Conservation (phyloP, 78 protist species). For the Dictyostelium purpureum region DNA sequence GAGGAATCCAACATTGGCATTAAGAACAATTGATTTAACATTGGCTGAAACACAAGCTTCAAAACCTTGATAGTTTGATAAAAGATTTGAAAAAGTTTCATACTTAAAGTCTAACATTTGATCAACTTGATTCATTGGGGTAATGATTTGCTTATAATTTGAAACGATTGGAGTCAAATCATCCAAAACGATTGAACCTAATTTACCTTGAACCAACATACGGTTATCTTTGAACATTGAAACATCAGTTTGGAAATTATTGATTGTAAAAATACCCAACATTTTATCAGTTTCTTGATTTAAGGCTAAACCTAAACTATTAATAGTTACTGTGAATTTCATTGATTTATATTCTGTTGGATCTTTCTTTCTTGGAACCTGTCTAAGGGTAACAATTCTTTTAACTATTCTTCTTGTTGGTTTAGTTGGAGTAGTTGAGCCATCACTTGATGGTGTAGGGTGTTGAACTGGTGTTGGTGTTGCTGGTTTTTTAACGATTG, state of each 20-base stretch:
- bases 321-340: slow-evolving; percentile 9
- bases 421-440: not conserved
- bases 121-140: not conserved
- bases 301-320: slow-evolving; percentile 55
- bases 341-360: slow-evolving; percentile 7
- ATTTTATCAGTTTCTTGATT: slow-evolving; percentile 45
- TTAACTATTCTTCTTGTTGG: not conserved
- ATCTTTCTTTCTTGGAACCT: slow-evolving; percentile 46
- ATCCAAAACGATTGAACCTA: slow-evolving; percentile 26
- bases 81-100: not conserved
- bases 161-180: slow-evolving; percentile 19
- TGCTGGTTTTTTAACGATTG: not conserved
- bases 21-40: slow-evolving; percentile 44
- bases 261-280: slow-evolving; percentile 54
- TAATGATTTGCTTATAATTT: slow-evolving; percentile 30
- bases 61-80: slow-evolving; percentile 41
- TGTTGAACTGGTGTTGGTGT: not conserved
- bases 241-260: slow-evolving; percentile 13
- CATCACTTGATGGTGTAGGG: not conserved
- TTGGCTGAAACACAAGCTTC: slow-evolving; percentile 37
- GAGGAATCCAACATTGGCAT: slow-evolving; percentile 49
- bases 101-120: slow-evolving; percentile 34
- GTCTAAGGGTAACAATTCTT: not conserved
- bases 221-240: slow-evolving; percentile 43
- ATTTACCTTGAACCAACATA: slow-evolving; percentile 19